Base-by-base conservation (phyloP, 495 filamentous ascomycete species). In the Bathelium albidoporum region DNA sequence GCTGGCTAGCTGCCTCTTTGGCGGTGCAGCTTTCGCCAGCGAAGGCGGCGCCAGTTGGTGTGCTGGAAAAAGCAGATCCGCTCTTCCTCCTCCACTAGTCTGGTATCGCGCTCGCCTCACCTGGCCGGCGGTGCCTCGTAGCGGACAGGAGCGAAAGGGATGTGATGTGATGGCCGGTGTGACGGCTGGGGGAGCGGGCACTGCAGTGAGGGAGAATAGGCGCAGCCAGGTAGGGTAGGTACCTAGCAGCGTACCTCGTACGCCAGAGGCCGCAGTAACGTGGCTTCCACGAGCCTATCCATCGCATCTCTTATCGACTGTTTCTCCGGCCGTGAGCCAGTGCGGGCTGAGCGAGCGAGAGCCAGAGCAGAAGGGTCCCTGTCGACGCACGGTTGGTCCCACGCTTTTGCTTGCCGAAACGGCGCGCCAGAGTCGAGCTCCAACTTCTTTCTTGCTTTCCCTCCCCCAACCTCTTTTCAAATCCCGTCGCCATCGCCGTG, bases 261-360 rank as follows among this genome's bases (percentile, higher is more conserved):
- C n/a, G n/a, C n/a, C n/a, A n/a, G n/a, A n/a, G n/a, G n/a, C 43
- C 11, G 9, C 5, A 49, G 43, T 49, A 49, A 49, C 43, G 43
- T 49, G 43, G 43, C 43, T 18, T 49, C 43, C 43, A 49, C 43
- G 43, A 49, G 43, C 43, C 5, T 18, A 49, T 18, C 44, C 44
- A 55, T n/a, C n/a, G n/a, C n/a, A n/a, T 55, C 20, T 55, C 49
- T 55, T 55, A 55, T 55, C 49, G 49, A 55, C 22, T 55, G 49
- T 55, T 55, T 55, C 49, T 2, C 26, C 20, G 24, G 5, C 44
- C 11, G 20, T 49, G 44, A 18, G n/a, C 44, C 44, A 49, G 44
- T 49, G 44, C 20, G 44, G 44, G 44, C 44, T 49, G 44, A 49
- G n/a, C n/a, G n/a, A n/a, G n/a, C n/a, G n/a, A n/a, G 36, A 41